Evolutionary conservation across 2,329 filamentous ascomycete genomes (phyloP).

Genomic region (Neonectria faginata): DNA sequence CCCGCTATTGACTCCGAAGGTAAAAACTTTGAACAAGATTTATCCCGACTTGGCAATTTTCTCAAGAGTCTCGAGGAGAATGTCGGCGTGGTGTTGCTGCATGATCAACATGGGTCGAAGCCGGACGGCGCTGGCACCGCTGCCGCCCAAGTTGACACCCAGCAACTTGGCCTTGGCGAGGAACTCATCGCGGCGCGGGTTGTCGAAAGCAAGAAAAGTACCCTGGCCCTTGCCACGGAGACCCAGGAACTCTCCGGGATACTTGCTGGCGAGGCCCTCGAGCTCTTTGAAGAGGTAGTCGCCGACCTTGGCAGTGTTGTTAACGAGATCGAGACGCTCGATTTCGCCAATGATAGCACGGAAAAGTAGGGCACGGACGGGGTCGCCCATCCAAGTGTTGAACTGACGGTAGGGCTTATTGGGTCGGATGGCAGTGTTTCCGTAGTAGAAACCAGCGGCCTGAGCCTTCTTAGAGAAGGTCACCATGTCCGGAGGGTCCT

Average conservation of each 20-base stretch:
- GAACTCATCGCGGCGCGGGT: constrained; percentile 82
- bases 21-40: background rate
- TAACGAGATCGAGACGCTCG: constrained; percentile 79
- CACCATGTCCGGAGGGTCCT: constrained; percentile 87
- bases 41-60: constrained; percentile 69
- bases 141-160: constrained; percentile 89
- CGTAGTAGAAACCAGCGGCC: constrained; percentile 92
- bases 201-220: constrained; percentile 94
- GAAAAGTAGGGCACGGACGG: constrained; percentile 86
- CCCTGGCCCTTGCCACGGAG: constrained; percentile 88
- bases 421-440: constrained; percentile 80
- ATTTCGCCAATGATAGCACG: constrained; percentile 87
- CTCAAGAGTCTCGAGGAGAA: constrained; percentile 82
- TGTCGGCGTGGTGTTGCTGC: constrained; percentile 90
- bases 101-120: constrained; percentile 92
- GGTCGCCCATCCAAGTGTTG: constrained; percentile 98
- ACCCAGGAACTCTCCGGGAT: constrained; percentile 83
- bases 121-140: constrained; percentile 79
- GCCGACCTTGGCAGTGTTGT: constrained; percentile 81
- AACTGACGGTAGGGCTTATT: constrained; percentile 97
- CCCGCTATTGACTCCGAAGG: constrained; percentile 1
- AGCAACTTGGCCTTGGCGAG: constrained; percentile 80
- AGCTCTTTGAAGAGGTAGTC: constrained; percentile 82
- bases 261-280: constrained; percentile 73
- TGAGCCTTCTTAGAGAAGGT: constrained; percentile 97